Base-by-base conservation (phyloP, 2,329 filamentous ascomycete genomes). In the Botryotinia calthae region DNA sequence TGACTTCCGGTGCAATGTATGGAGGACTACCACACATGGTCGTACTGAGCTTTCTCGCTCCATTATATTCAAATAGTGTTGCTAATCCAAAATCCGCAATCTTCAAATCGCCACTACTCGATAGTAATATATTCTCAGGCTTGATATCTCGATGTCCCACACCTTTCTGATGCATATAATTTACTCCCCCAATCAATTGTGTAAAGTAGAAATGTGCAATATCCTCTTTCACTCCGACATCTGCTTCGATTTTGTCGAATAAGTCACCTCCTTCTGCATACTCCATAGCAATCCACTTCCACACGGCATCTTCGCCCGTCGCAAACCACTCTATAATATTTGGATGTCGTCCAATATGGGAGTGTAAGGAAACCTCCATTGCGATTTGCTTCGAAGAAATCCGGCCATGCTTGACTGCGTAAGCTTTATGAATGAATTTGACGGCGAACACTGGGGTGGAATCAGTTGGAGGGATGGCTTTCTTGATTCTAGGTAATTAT, bases 211-310 rank as follows among this genome's bases (percentile, higher is more conserved):
- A 89, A 81, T 99, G 97, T 48, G 96, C 95, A 80, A 99, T 94
- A 81, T 98, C 93, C 82, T 97, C 90, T 10, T 91, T 89, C n/a
- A 98, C 94, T 65, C 96, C 96, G 62, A 95, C 93, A 82, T 99
- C 96, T 28, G 96, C 95, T 84, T 99, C 97, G 78, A 99, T 98
- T 85, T 99, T 99, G 89, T 99, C 96, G 82, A 99, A 99, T 12
- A 99, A 86, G 81, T 99, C 96, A 18, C 96, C 96, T 59, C 96
- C 96, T 78, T 97, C 93, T 63, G 96, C 96, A 77, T 93, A 91
- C 82, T 99, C 96, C 94, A 99, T 98, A 56, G 95, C 95, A 78
- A 99, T 97, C 96, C 96, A 99, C 78, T 93, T 89, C 95, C 96
- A 99, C 28, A 91, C 84, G 0, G 86, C 80, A 81, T 99, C 95